Base-by-base conservation (phyloP, 805 yeast species). In the Lachancea sp. region DNA sequence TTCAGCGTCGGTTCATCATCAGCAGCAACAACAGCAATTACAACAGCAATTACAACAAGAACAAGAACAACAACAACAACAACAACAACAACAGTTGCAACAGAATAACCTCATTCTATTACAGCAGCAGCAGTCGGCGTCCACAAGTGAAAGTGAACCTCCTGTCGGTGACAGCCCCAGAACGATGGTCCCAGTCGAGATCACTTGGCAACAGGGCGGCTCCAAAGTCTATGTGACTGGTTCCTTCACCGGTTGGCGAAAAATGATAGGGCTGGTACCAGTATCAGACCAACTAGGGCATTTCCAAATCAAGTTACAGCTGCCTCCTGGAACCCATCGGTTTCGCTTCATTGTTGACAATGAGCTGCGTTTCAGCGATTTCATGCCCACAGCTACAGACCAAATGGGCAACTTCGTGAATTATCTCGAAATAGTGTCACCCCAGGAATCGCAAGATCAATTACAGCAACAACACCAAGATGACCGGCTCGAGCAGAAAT, bases 161-260 rank as follows among this genome's bases (percentile, higher is more conserved):
- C 20, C 28, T 17, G 12, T 17, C 4, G 26, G 17, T 8, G 29
- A 22, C 22, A 20, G 9, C 15, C 21, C 36, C n/a, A 30, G 13
- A 18, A 20, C 36, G n/a, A 50, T 62, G 58, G 56, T 57, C 4
- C 78, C 79, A 3, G 71, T 87, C 1, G 88, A 82, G 42, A 82
- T 88, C 43, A 78, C 77, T 48, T 90, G 98, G 98, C 80, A 78
- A 13, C 96, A 90, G 62, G 97, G 97, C n/a, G 98, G 98, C 45
- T 76, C 76, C 36, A 84, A 84, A 54, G 97, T 92, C 2, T 92
- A 88, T 60, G 96, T 90, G 11, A 92, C 97, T 25, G 98, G 98
- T 36, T 84, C 97, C 1, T 90, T 90, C 64, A 92, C 98, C 0
- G 96, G 96, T 3, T 92, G 98, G 97, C 72, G 96, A 50, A 90